These are phyloP conservation scores for Orbilia javanica DNA, from an alignment of 2,329 filamentous ascomycete genomes.

Conservation along the genomic window DNA sequence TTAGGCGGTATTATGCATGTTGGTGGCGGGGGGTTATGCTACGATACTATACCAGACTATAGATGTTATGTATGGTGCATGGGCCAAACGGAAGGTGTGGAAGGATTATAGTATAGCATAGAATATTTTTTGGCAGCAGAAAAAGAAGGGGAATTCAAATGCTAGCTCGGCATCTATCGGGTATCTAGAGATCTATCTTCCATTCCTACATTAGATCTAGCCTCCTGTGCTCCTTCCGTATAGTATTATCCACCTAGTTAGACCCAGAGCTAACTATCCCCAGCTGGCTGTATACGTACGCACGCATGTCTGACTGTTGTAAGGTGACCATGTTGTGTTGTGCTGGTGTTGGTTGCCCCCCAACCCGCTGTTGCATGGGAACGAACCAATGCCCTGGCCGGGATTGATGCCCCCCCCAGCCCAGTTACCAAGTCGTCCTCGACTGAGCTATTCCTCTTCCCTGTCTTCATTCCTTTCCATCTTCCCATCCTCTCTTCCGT, in stretches of 20 bases:
- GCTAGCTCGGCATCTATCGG: not conserved
- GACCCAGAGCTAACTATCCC: too few relatives aligned
- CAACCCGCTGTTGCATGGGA: conserved; percentile 21
- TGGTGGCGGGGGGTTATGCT: not conserved
- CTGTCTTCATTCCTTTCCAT: not conserved
- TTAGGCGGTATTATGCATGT: not conserved
- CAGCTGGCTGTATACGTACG: not conserved
- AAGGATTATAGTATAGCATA: not conserved
- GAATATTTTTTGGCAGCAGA: not conserved
- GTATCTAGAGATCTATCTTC: too few relatives aligned
- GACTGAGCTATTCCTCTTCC: conserved; percentile 9
- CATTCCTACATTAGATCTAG: not conserved
- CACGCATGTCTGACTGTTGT: conserved; percentile 3
- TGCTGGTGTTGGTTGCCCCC: conserved; percentile 26
- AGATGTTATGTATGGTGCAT: not conserved
- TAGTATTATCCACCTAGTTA: not conserved
- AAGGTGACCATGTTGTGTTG: conserved; percentile 22
- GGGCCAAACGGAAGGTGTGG: not conserved
- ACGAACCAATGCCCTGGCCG: conserved; percentile 8
- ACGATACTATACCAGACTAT: not conserved
- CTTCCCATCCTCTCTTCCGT: not conserved
- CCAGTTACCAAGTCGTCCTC: not conserved
- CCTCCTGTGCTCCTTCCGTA: not conserved
- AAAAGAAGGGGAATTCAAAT: not conserved
- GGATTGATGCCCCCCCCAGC: not conserved